A percentile compares a stretch with the other conserved stretches of the same genome.
phyloP scores from a whole-genome alignment of 2,329 filamentous ascomycete species.

The Alternaria longipes region DNA sequence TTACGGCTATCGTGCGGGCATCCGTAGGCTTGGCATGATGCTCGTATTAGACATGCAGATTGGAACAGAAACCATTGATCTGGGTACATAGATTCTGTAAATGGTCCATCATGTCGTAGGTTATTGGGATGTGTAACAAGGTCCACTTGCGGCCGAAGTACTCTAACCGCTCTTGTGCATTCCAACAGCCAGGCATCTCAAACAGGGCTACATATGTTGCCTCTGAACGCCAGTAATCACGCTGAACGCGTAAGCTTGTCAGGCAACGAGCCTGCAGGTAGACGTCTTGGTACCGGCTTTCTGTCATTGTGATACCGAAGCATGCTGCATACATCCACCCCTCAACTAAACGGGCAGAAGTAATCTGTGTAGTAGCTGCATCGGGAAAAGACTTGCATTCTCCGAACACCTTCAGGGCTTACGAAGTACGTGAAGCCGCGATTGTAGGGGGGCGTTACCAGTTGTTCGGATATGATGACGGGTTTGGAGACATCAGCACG shows the following conservation, averaged over 20 bases:
- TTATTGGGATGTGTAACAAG: slow-evolving; percentile 21
- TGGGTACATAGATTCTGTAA: not conserved
- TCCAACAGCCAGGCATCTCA: slow-evolving; percentile 8
- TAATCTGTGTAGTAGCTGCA: slow-evolving; percentile 5
- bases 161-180: slow-evolving; percentile 7
- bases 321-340: slow-evolving; percentile 15
- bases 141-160: slow-evolving; percentile 16
- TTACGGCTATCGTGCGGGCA: slow-evolving; percentile 31
- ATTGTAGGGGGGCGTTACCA: slow-evolving; percentile 4
- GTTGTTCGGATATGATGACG: slow-evolving; percentile 16
- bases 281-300: slow-evolving; percentile 24
- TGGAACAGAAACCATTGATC: slow-evolving; percentile 8
- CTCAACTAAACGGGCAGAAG: slow-evolving; percentile 6
- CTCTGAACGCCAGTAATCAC: slow-evolving; percentile 12
- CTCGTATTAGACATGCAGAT: slow-evolving; percentile 12
- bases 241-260: slow-evolving; percentile 41
- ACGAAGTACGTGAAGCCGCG: not conserved
- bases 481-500: slow-evolving; percentile 14
- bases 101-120: slow-evolving; percentile 5
- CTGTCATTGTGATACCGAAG: slow-evolving; percentile 24
- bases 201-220: slow-evolving; percentile 5
- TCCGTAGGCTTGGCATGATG: slow-evolving; percentile 23
- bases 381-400: slow-evolving; percentile 8
- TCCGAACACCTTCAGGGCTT: slow-evolving; percentile 9
- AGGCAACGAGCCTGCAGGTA: slow-evolving; percentile 34